Base-by-base conservation (phyloP, 768 basidiomycete genomes). In the Trametes elegans region DNA sequence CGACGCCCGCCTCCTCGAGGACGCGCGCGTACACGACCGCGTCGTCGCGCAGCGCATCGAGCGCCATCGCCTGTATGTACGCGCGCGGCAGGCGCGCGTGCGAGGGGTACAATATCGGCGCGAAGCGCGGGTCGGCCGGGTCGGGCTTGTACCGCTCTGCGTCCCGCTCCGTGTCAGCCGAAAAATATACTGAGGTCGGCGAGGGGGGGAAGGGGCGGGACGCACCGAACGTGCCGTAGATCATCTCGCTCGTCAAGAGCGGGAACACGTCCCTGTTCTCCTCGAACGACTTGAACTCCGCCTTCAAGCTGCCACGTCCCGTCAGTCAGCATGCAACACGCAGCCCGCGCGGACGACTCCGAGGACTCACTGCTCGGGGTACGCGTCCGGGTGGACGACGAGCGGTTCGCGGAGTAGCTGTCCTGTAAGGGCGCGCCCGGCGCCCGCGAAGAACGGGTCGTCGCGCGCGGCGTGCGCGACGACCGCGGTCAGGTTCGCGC, bases 11-110 rank as follows among this genome's bases (percentile, higher is more conserved):
- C 40, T 70, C 65, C 14, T 60, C 50, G 18, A 68, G 54, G 18
- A 63, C 24, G 26, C 51, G 50, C 44, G 62, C 68, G 32, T 64
- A 67, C 8, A 67, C 32, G 6, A 64, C 36, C 2, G 60, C 68
- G 41, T 70, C 69, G 50, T 70, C 69, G 14, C 65, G 56, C 26
- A 69, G 41, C 16, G 64, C 63, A 41, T 70, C 68, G 10, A n/a
- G 47, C 21, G 4, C 66, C 66, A 34, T 40, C 26, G 29, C 66
- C 49, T 35, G 66, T 66, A 68, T 46, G 41, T 61, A 66, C 21
- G 57, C 51, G 5, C 60, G 61, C 1, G 68, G 59, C 11, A 69
- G 49, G 9, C 53, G 61, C n/a, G 52, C 52, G 49, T 62, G 63
- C 10, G 62, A 58, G 19, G 49, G 29, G 21, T 51, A 55, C 3